Evolutionary conservation across 768 basidiomycete genomes (phyloP).

Genomic region (Sporobolomyces roseus): DNA sequence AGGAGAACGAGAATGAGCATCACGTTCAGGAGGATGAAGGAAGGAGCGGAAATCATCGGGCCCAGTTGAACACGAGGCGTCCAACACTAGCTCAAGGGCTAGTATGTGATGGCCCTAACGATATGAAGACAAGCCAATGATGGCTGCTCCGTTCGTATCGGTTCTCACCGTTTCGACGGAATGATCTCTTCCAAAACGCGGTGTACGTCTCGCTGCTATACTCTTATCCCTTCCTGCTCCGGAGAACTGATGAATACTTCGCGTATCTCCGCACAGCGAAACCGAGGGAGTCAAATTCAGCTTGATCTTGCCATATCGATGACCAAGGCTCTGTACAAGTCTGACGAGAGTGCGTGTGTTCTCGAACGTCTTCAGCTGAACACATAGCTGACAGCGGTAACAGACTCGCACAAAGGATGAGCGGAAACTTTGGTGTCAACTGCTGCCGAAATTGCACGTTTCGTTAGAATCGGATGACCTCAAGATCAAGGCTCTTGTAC

Average conservation of each 20-base stretch:
- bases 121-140: no score
- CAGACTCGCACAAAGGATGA: conserved; percentile 51
- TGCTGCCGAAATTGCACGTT: conserved; percentile 51
- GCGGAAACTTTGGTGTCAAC: conserved; percentile 50
- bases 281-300: conserved; percentile 47
- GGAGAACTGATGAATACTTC: no score
- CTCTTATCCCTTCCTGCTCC: no score
- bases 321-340: conserved; percentile 46
- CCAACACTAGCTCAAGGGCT: not conserved
- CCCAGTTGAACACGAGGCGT: not conserved
- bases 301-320: conserved; percentile 50
- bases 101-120: no score
- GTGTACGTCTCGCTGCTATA: no score
- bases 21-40: conserved; percentile 80
- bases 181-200: no score
- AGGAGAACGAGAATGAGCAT: conserved; percentile 66
- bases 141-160: no score
- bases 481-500: conserved; percentile 54
- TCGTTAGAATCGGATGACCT: conserved; percentile 49
- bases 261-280: no score
- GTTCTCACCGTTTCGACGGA: no score
- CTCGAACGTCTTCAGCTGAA: no score
- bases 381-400: no score
- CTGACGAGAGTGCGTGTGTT: conserved; percentile 49
- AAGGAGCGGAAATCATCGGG: conserved; percentile 59